Evolutionary conservation across 352 stramenopile species (phyloP).

Genomic region (Phytophthora tubulina): DNA sequence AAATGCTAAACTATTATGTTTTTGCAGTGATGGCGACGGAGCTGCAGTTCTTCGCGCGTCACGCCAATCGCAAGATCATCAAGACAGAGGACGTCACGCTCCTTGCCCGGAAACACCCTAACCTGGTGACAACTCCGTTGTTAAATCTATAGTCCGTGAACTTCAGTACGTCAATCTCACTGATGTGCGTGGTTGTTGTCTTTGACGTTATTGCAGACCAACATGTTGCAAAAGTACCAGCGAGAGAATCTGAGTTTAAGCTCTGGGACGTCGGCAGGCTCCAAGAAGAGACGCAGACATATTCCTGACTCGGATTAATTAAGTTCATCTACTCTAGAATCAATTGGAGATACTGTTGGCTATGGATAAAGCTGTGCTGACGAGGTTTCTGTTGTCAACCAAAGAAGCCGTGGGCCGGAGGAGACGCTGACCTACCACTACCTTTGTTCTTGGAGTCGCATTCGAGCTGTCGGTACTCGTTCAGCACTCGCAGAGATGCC

Average conservation of each 20-base stretch:
- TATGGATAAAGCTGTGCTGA: constrained; percentile 1
- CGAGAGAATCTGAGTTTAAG: constrained; percentile 49
- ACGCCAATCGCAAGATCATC: constrained; percentile 78
- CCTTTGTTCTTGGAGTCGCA: constrained; percentile 51
- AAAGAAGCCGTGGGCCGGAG: constrained; percentile 26
- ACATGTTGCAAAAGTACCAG: constrained; percentile 68
- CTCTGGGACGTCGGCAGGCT: constrained; percentile 9
- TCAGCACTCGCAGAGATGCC: constrained; percentile 69
- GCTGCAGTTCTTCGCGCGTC: constrained; percentile 78
- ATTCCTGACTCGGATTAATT: constrained; percentile 39
- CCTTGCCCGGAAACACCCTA: constrained; percentile 68
- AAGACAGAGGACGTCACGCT: constrained; percentile 79
- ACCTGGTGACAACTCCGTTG: constrained; percentile 43
- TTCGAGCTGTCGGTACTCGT: constrained; percentile 74
- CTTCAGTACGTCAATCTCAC: neutral
- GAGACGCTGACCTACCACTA: constrained; percentile 29
- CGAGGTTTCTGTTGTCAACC: constrained; percentile 14
- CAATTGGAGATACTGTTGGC: neutral
- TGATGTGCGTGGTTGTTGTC: neutral
- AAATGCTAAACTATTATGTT: neutral
- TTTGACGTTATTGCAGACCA: constrained; percentile 42
- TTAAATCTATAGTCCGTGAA: neutral
- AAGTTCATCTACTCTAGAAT: constrained; percentile 11
- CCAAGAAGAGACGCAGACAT: constrained; percentile 48
- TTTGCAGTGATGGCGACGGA: constrained; percentile 74